Percentiles rank a stretch among this genome's conserved stretches.
phyloP scores from a whole-genome alignment of 106 monocot genomes.

The Dendrobium nobile region DNA sequence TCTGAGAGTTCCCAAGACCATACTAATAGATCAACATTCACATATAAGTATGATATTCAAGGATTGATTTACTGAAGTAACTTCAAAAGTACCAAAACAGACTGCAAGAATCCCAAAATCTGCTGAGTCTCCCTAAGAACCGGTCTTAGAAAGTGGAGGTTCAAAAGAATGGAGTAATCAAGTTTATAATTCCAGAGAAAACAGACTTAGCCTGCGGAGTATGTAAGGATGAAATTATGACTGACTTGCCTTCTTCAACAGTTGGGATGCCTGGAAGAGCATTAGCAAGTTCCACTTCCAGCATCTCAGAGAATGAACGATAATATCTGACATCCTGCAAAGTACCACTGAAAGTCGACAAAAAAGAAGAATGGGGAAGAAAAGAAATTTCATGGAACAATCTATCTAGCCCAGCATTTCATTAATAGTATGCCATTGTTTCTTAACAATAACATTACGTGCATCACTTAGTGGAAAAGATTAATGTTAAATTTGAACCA shows the following conservation, averaged over 20 bases:
- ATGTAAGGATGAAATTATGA: background rate
- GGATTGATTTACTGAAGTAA: background rate
- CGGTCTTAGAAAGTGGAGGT: background rate
- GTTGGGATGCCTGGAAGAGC: constrained; percentile 74
- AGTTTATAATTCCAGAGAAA: background rate
- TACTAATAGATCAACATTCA: too few relatives aligned
- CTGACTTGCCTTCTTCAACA: constrained; percentile 59
- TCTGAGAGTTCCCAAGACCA: background rate
- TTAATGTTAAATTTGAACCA: background rate
- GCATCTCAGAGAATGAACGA: constrained; percentile 67
- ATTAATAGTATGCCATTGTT: background rate
- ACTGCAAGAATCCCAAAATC: background rate
- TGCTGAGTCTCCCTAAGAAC: background rate
- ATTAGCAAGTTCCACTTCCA: constrained; percentile 56
- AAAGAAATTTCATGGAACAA: background rate
- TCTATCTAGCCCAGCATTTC: background rate
- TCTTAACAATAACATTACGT: background rate
- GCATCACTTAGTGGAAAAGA: background rate
- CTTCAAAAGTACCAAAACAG: background rate
- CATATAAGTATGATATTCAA: background rate
- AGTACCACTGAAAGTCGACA: background rate
- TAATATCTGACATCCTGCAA: constrained; percentile 63
- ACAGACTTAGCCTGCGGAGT: too few relatives aligned
- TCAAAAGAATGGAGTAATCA: background rate
- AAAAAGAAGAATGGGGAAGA: background rate